phyloP scores from a whole-genome alignment of 352 stramenopile species.

The Pythium pyrilobum region DNA sequence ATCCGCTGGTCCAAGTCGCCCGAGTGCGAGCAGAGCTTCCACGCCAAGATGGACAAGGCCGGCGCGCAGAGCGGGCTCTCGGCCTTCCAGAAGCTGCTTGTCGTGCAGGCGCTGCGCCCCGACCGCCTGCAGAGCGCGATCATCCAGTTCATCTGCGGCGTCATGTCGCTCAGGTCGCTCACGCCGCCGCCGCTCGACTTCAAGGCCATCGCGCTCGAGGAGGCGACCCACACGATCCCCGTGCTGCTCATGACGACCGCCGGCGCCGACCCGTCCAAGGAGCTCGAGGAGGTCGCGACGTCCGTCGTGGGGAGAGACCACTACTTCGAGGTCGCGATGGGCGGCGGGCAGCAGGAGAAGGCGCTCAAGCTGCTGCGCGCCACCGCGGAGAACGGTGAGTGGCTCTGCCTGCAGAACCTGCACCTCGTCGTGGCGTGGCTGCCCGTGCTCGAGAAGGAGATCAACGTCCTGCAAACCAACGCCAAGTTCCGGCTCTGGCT shows the following conservation, averaged over 20 bases:
- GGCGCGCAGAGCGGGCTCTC: conserved; percentile 47
- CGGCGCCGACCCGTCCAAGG: conserved; percentile 91
- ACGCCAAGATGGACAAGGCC: conserved; percentile 78
- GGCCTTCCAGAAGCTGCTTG: conserved; percentile 89
- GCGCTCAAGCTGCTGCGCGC: conserved; percentile 79
- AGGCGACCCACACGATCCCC: conserved; percentile 70
- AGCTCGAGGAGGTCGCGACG: conserved; percentile 90
- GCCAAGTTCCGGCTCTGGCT: conserved; percentile 94
- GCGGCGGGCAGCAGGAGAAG: conserved; percentile 91
- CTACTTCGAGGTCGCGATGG: conserved; percentile 95
- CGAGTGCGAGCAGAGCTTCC: conserved; percentile 91
- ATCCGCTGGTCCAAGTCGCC: conserved; percentile 82
- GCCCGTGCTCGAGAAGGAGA: conserved; percentile 88
- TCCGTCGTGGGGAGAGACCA: conserved; percentile 78
- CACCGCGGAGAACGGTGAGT: conserved; percentile 81
- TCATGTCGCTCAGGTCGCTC: conserved; percentile 85
- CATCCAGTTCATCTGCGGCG: conserved; percentile 84
- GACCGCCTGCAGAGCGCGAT: conserved; percentile 90
- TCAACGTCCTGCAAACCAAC: conserved; percentile 65
- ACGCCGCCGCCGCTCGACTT: conserved; percentile 79
- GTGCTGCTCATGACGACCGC: conserved; percentile 91
- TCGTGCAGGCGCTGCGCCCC: conserved; percentile 90
- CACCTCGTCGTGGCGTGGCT: conserved; percentile 94
- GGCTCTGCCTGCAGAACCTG: conserved; percentile 96
- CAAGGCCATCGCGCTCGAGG: conserved; percentile 56